phyloP scores from a whole-genome alignment of 306 rosid species.

The Luffa aegyptiaca region DNA sequence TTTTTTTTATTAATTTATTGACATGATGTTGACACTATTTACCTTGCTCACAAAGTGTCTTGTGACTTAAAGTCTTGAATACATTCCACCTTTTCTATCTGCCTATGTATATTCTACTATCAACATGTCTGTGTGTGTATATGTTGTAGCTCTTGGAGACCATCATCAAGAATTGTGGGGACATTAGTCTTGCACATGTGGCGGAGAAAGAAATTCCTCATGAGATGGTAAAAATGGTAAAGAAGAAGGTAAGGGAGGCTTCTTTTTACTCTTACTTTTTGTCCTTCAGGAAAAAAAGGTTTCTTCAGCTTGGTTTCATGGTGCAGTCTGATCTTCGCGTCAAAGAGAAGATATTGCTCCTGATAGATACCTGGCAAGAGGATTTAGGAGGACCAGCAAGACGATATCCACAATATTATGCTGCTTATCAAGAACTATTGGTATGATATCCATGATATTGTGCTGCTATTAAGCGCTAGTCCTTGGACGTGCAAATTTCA shows the following conservation, averaged over 20 bases:
- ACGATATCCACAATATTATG: conserved; percentile 86
- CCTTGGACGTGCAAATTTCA: not conserved
- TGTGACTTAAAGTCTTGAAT: not conserved
- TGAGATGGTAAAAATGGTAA: conserved; percentile 83
- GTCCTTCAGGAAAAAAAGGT: not conserved
- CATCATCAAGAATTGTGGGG: conserved; percentile 80
- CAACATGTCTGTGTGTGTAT: not conserved
- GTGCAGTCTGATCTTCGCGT: conserved; percentile 74
- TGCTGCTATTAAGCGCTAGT: not conserved
- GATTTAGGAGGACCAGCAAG: conserved; percentile 88
- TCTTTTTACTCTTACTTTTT: not conserved
- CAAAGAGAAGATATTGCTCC: conserved; percentile 73
- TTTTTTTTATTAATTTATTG: not conserved
- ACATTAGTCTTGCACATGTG: conserved; percentile 81
- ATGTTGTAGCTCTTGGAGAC: conserved; percentile 80
- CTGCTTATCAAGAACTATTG: conserved; percentile 87
- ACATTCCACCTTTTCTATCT: not conserved
- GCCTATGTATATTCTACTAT: not conserved
- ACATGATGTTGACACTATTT: not conserved
- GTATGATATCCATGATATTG: conserved; percentile 28
- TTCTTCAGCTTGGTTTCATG: not conserved
- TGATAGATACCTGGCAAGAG: conserved; percentile 95
- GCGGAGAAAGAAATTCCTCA: conserved; percentile 86
- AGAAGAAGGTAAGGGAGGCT: conserved; percentile 51
- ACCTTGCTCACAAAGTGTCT: not conserved